Evolutionary conservation across 2,329 filamentous ascomycete genomes (phyloP).

Genomic region (Dothideomycetes sp.): DNA sequence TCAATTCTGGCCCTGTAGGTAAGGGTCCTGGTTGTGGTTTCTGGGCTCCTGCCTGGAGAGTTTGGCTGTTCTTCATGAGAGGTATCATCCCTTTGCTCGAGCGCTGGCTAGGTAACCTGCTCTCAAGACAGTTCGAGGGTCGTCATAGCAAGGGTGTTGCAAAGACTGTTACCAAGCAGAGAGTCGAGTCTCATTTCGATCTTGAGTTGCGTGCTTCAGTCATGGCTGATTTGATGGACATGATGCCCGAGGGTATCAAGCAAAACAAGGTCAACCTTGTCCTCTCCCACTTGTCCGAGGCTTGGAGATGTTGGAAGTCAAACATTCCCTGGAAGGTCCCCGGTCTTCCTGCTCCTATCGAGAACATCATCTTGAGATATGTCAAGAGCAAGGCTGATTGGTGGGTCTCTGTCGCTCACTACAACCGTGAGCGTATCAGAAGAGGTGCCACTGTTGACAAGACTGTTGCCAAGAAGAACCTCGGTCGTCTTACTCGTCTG

Average conservation of each 20-base stretch:
- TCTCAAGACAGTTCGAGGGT: constrained; percentile 96
- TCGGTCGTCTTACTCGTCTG: constrained; percentile 84
- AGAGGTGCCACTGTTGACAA: constrained; percentile 97
- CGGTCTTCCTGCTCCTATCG: constrained; percentile 88
- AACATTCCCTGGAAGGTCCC: constrained; percentile 99
- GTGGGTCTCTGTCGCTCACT: constrained; percentile 99
- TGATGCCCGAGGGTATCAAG: constrained; percentile 99
- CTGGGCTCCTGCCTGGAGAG: constrained; percentile 97
- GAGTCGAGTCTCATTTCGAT: constrained; percentile 97
- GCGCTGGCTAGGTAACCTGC: constrained; percentile 91
- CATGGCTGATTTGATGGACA: constrained; percentile 98
- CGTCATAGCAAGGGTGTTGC: constrained; percentile 98
- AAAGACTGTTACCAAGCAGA: constrained; percentile 98
- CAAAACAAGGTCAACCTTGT: constrained; percentile 99
- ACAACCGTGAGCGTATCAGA: constrained; percentile 94
- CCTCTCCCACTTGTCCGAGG: constrained; percentile 91
- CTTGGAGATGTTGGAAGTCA: constrained; percentile 99
- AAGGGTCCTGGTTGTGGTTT: constrained; percentile 98
- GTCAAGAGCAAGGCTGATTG: constrained; percentile 99
- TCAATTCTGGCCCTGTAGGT: constrained; percentile 92
- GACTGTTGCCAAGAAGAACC: constrained; percentile 98
- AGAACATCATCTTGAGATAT: constrained; percentile 97
- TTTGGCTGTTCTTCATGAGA: constrained; percentile 99
- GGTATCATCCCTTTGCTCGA: constrained; percentile 95
- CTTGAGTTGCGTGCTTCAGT: constrained; percentile 93